These are phyloP conservation scores for Tephrocybe sp. DNA, from an alignment of 768 basidiomycete genomes.

Conservation along the genomic window DNA sequence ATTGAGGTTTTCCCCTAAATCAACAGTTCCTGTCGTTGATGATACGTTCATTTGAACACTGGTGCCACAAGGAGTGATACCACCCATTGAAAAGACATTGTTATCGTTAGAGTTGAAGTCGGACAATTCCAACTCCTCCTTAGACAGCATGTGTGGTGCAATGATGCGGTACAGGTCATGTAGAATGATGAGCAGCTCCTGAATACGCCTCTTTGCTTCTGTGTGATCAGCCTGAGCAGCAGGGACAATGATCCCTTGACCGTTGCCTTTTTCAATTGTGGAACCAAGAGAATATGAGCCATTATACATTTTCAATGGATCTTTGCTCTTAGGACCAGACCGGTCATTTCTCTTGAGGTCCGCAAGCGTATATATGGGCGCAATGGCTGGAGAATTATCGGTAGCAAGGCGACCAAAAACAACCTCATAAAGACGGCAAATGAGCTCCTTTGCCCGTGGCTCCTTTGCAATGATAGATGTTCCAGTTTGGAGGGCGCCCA, in stretches of 20 bases:
- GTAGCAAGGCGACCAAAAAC: too few relatives aligned
- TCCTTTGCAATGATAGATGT: background rate
- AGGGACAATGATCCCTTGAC: background rate
- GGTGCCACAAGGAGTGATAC: background rate
- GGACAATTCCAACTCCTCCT: conserved; percentile 1
- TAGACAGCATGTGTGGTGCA: background rate
- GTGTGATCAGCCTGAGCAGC: background rate
- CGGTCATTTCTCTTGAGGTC: conserved; percentile 1
- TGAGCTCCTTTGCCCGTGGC: background rate
- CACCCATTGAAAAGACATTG: conserved; percentile 4
- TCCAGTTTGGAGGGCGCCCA: background rate
- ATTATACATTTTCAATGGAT: too few relatives aligned
- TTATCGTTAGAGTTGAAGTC: conserved; percentile 2
- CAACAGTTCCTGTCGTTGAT: background rate
- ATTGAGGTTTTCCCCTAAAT: background rate
- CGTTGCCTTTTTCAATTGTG: background rate
- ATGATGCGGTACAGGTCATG: background rate
- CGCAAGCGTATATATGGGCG: background rate
- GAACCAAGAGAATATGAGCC: too few relatives aligned
- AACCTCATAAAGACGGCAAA: too few relatives aligned
- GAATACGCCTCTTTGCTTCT: background rate
- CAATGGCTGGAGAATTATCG: background rate
- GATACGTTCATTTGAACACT: conserved; percentile 1
- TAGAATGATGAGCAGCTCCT: background rate
- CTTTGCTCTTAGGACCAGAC: background rate